Percentiles rank a stretch among this genome's conserved stretches.
These are phyloP conservation scores for Lactifluus subvellereus DNA, from an alignment of 768 basidiomycete species.

Conservation along the genomic window DNA sequence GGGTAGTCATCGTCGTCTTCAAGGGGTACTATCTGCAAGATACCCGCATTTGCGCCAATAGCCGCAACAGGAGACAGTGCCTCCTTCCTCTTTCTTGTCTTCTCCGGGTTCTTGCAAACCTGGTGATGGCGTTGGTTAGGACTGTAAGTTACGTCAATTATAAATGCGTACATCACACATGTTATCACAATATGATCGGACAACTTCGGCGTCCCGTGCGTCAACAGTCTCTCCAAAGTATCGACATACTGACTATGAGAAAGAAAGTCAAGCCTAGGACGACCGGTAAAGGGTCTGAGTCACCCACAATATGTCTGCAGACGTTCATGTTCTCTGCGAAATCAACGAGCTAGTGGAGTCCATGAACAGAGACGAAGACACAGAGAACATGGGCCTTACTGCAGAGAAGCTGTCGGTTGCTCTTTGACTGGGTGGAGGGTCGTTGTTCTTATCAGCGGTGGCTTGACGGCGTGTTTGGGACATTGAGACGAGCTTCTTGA, in stretches of 20 bases:
- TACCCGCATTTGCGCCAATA: conserved; percentile 26
- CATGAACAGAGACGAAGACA: conserved; percentile 29
- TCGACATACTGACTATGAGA: conserved; percentile 58
- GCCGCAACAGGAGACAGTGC: conserved; percentile 44
- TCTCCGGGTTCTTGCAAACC: conserved; percentile 78
- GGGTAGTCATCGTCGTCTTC: conserved; percentile 31
- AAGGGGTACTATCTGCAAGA: conserved; percentile 16
- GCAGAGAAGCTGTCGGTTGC: conserved; percentile 56
- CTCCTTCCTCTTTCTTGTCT: conserved; percentile 43
- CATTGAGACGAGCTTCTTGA: conserved; percentile 46
- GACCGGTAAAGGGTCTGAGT: background rate
- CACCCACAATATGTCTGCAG: conserved; percentile 69
- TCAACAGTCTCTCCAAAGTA: conserved; percentile 75
- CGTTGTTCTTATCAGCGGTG: conserved; percentile 40
- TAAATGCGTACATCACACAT: conserved; percentile 68
- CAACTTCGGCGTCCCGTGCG: conserved; percentile 36
- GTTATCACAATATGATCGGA: conserved; percentile 53
- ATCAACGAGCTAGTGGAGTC: conserved; percentile 36
- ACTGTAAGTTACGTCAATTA: background rate
- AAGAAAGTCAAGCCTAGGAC: background rate
- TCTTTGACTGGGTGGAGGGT: conserved; percentile 59
- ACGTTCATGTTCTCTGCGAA: conserved; percentile 53
- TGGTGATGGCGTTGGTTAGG: conserved; percentile 27
- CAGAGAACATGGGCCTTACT: conserved; percentile 35
- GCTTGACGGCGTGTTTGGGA: conserved; percentile 42